phyloP scores from a whole-genome alignment of 2,329 filamentous ascomycete genomes.

The Mariannaea elegans region DNA sequence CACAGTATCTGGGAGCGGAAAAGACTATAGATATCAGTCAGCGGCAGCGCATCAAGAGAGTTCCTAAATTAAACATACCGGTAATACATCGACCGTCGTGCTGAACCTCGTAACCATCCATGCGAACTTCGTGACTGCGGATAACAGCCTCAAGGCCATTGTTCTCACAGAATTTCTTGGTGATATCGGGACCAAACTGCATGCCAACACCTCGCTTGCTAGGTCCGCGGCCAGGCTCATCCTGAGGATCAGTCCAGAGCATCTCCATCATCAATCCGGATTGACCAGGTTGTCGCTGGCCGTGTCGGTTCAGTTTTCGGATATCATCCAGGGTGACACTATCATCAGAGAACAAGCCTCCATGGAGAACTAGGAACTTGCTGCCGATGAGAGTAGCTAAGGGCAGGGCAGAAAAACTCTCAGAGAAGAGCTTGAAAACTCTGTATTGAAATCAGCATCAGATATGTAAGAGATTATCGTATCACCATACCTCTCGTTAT shows the following conservation, averaged over 20 bases:
- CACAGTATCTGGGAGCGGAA: constrained; percentile 96
- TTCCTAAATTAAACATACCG: constrained; percentile 58
- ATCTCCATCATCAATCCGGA: constrained; percentile 99
- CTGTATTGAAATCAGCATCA: constrained; percentile 48
- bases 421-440: constrained; percentile 96
- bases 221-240: constrained; percentile 83
- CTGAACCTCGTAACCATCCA: constrained; percentile 99
- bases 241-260: constrained; percentile 98
- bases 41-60: neutral
- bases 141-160: constrained; percentile 96
- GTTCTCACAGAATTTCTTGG: constrained; percentile 94
- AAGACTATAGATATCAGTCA: constrained; percentile 69
- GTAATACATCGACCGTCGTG: constrained; percentile 96
- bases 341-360: constrained; percentile 95
- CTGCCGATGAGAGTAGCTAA: constrained; percentile 90
- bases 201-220: constrained; percentile 97
- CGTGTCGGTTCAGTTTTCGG: constrained; percentile 88
- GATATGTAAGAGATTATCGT: no score
- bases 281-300: constrained; percentile 92
- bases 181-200: constrained; percentile 96
- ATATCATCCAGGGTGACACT: constrained; percentile 93
- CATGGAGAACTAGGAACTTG: constrained; percentile 92
- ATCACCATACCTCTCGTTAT: constrained; percentile 80
- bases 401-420: constrained; percentile 94
- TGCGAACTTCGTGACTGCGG: constrained; percentile 95